These are phyloP conservation scores for Polysphondylium violaceum DNA, from an alignment of 78 protist species.

Conservation along the genomic window DNA sequence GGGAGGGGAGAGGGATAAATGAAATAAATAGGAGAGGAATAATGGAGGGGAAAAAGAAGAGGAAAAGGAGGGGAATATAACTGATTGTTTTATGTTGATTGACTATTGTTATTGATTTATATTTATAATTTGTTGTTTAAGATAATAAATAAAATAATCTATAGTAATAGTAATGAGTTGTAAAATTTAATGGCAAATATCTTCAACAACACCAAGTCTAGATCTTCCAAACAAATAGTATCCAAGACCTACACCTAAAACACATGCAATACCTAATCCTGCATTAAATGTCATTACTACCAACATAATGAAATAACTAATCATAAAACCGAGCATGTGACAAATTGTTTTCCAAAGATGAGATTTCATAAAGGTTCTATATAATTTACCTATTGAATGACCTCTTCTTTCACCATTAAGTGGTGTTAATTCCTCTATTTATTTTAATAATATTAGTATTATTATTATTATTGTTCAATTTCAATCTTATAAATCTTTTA, in stretches of 20 bases:
- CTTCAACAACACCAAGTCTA: constrained; percentile 9
- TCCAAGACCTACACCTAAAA: constrained; percentile 52
- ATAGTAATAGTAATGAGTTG: no score
- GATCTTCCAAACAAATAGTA: constrained; percentile 40
- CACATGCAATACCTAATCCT: constrained; percentile 35
- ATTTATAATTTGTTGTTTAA: no score
- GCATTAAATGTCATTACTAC: constrained; percentile 60
- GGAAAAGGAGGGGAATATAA: neutral
- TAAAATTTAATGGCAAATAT: constrained; percentile 9
- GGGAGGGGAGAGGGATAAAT: no score
- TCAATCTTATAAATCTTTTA: neutral
- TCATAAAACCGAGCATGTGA: constrained; percentile 25
- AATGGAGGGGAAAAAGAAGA: neutral
- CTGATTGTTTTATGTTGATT: no score
- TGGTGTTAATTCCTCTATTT: no score
- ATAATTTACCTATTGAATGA: neutral
- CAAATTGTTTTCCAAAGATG: constrained; percentile 25
- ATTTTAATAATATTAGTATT: neutral
- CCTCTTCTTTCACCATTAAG: neutral
- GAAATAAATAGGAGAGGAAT: neutral
- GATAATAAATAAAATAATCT: no score
- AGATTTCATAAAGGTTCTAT: neutral
- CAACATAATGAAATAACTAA: constrained; percentile 41
- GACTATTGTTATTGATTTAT: neutral
- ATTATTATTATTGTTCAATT: neutral